Evolutionary conservation across 768 basidiomycete genomes (phyloP), one percentile per base, ranked within the genome.

Genomic region (Tephrocybe sp.): DNA sequence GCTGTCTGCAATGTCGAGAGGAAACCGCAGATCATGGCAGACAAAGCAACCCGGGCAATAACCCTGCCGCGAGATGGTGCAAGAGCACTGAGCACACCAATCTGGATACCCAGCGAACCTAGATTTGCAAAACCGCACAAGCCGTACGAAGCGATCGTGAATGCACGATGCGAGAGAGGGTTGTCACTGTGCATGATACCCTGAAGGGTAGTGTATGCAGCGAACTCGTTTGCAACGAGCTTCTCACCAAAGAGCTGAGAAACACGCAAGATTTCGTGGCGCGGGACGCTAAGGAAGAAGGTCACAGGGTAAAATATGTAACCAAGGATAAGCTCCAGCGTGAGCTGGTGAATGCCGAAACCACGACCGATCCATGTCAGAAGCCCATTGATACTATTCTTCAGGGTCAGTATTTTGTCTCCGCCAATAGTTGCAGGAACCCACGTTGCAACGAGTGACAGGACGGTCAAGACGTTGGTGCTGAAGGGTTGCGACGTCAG

Each of bases 41-140:
- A 87, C 14, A 72, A 54, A 14, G 89, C 87, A 42, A 84, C 74
- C 8, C 74, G 75, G 23, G 87, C 84, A 59, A 96, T 94, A 55
- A 79, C 71, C 61, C 80, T 87, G 48, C 78, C 75, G 54, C 84
- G 80, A 19, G 84, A 72, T 16, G 75, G 75, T 10, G 70, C 75
- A 55, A 76, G 63, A 32, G 75, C 73, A 46, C 73, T 63, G 26
- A 76, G 67, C n/a, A 76, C 75, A 56, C 75, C 75, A 19, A 76
- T 72, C 66, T 93, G 89, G 58, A 95, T 92, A 62, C 92, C 93
- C 20, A 93, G 73, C 6, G 89, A 89, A 49, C 87, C 83, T 39
- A 92, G 73, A 65, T 95, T 95, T 52, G 90, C 90, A 62, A 96
- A 96, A 9, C 94, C 94, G 67, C 92, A 94, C 13, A 95, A 83